Evolutionary conservation across 495 filamentous ascomycete genomes (phyloP).

Genomic region (Aspergillus panamensis): DNA sequence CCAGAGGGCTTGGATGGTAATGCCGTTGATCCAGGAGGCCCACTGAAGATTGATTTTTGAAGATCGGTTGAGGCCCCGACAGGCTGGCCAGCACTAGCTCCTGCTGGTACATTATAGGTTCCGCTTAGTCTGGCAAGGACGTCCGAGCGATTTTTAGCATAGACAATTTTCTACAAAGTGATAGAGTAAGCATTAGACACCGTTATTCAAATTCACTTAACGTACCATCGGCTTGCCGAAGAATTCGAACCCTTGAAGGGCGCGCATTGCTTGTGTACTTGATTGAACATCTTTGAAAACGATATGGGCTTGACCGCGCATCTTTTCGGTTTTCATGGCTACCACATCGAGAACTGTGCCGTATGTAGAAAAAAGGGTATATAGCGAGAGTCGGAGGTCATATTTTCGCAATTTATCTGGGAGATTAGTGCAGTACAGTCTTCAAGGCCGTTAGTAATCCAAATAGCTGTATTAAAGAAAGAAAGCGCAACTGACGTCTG

Average conservation of each 20-base stretch:
- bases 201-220: conserved; percentile 2
- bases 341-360: conserved; percentile 94
- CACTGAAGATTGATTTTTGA: conserved; percentile 78
- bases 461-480: neutral
- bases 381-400: conserved; percentile 78
- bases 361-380: conserved; percentile 91
- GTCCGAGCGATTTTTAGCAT: conserved; percentile 83
- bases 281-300: conserved; percentile 83
- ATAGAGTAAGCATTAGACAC: conserved; percentile 8
- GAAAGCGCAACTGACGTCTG: conserved; percentile 59
- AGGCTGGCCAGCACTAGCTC: conserved; percentile 39
- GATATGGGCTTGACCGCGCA: conserved; percentile 93
- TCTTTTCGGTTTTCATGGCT: conserved; percentile 78
- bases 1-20: conserved; percentile 40
- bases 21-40: conserved; percentile 50
- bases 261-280: conserved; percentile 85
- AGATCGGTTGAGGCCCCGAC: conserved; percentile 66
- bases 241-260: conserved; percentile 81
- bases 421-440: conserved; percentile 84
- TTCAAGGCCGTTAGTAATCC: conserved; percentile 39
- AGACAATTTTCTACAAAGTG: conserved; percentile 69
- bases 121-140: conserved; percentile 86
- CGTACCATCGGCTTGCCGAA: conserved; percentile 84
- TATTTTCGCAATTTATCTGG: conserved; percentile 80
- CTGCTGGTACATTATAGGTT: conserved; percentile 65